phyloP scores from a whole-genome alignment of 768 basidiomycete genomes.

The Calocybe cyanea region DNA sequence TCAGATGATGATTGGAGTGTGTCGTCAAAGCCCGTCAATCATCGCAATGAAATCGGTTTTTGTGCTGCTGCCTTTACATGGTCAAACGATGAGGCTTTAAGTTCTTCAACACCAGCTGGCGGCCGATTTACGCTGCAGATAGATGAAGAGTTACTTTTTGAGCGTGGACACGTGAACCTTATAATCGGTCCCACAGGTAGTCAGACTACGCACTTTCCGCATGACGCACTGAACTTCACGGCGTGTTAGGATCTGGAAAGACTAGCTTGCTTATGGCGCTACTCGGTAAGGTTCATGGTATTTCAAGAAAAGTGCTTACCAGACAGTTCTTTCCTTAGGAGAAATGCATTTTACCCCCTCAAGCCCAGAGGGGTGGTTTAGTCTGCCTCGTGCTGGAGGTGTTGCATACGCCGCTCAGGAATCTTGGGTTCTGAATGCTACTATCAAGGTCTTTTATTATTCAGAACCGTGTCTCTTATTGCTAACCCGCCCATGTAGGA shows the following conservation, averaged over 20 bases:
- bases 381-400: conserved; percentile 62
- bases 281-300: conserved; percentile 28
- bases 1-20: conserved; percentile 14
- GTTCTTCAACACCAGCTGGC: conserved; percentile 32
- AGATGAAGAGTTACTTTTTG: conserved; percentile 51
- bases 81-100: conserved; percentile 29
- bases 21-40: conserved; percentile 7
- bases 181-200: conserved; percentile 53
- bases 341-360: conserved; percentile 63
- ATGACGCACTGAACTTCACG: too few relatives aligned
- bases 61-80: conserved; percentile 53
- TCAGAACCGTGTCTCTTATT: background rate
- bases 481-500: conserved; percentile 32
- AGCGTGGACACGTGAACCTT: conserved; percentile 46
- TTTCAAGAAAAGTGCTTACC: background rate
- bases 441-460: conserved; percentile 43
- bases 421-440: conserved; percentile 80
- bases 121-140: conserved; percentile 48
- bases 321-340: conserved; percentile 23
- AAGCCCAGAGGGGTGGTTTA: conserved; percentile 56
- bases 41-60: conserved; percentile 42
- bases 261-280: conserved; percentile 65
- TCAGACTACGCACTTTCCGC: background rate
- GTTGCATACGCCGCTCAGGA: conserved; percentile 82
- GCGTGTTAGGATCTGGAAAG: conserved; percentile 42